Percentiles rank a stretch among this genome's conserved stretches.
Conservation (phyloP, 306 rosid species). For the Prunus armeniaca region DNA sequence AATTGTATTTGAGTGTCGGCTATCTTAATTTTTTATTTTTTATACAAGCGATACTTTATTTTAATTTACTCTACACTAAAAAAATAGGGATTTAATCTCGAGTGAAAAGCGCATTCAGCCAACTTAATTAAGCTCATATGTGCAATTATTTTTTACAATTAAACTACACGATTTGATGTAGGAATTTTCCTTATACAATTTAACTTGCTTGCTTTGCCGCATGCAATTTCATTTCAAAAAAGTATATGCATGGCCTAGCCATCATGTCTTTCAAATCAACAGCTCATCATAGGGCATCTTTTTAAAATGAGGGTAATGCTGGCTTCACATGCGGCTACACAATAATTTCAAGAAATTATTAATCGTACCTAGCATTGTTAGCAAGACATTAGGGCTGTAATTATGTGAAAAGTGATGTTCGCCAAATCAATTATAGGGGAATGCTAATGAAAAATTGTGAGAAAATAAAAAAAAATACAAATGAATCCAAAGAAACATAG, state of each 20-base stretch:
- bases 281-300: neutral
- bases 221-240: neutral
- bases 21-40: neutral
- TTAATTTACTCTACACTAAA: accelerated
- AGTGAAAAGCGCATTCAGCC: accelerated
- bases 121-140: neutral
- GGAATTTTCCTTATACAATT: neutral
- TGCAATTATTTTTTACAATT: neutral
- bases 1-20: neutral
- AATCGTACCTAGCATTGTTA: neutral
- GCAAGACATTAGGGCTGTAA: neutral
- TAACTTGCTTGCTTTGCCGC: neutral
- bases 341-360: neutral
- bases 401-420: neutral
- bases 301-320: neutral
- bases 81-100: accelerated
- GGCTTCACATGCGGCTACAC: neutral
- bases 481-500: too few relatives aligned
- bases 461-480: too few relatives aligned
- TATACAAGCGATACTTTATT: too few relatives aligned
- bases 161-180: neutral
- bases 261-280: neutral
- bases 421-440: neutral
- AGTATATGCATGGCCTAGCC: neutral
- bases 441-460: too few relatives aligned